These are phyloP conservation scores for Arthrobotrys sphaeroides DNA, from an alignment of 2,329 filamentous ascomycete genomes.

Conservation along the genomic window DNA sequence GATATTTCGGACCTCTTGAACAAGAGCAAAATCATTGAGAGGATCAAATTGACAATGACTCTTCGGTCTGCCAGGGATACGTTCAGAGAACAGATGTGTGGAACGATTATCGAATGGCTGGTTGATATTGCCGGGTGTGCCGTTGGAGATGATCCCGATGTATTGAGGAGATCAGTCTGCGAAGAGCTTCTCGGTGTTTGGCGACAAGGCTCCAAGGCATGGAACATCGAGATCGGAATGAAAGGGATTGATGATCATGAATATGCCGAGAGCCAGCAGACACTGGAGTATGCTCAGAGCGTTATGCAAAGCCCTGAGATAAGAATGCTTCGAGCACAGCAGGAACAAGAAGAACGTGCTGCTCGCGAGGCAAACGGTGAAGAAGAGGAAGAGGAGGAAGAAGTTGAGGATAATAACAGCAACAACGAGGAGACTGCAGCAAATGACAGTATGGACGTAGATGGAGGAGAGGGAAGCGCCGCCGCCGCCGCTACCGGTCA, in stretches of 20 bases:
- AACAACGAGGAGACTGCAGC: conserved; percentile 58
- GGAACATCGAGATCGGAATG: conserved; percentile 78
- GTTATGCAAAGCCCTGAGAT: conserved; percentile 59
- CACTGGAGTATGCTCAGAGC: conserved; percentile 50
- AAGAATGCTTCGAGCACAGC: conserved; percentile 59
- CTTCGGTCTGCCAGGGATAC: conserved; percentile 93
- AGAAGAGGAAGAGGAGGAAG: conserved; percentile 55
- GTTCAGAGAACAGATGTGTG: conserved; percentile 97
- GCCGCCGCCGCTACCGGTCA: conserved; percentile 59
- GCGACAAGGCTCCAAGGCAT: conserved; percentile 83
- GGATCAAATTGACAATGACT: conserved; percentile 95
- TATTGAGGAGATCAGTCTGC: conserved; percentile 83
- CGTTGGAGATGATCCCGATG: conserved; percentile 79
- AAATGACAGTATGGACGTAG: conserved; percentile 59
- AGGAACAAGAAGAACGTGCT: conserved; percentile 56
- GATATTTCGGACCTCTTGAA: conserved; percentile 77
- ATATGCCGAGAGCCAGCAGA: conserved; percentile 58
- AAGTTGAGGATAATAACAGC: conserved; percentile 59
- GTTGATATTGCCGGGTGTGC: conserved; percentile 89
- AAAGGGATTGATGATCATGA: conserved; percentile 84
- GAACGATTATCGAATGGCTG: conserved; percentile 96
- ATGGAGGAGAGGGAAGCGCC: conserved; percentile 61
- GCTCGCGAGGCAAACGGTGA: conserved; percentile 53
- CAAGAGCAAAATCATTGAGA: conserved; percentile 87
- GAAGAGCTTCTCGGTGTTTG: conserved; percentile 90